Conservation (phyloP, 306 rosid species). For the Fagus sylvatica region DNA sequence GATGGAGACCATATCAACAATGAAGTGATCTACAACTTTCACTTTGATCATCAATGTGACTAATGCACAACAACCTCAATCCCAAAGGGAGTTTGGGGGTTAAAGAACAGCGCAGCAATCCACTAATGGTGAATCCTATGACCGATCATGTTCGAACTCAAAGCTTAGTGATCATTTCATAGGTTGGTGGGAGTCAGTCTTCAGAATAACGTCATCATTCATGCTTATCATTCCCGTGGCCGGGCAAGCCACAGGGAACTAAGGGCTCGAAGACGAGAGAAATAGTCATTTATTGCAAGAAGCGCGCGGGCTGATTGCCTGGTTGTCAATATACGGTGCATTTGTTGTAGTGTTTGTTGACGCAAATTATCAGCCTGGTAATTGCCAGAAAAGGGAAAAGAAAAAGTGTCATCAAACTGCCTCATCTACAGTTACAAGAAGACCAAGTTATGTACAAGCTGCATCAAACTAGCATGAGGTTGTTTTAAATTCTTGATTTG, state of each 20-base stretch:
- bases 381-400: constrained; percentile 8
- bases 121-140: constrained; percentile 17
- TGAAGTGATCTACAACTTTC: too few relatives aligned
- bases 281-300: constrained; percentile 77
- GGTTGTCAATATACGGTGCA: constrained; percentile 85
- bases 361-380: constrained; percentile 83
- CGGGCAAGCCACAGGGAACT: constrained; percentile 94
- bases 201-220: constrained; percentile 12
- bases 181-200: constrained; percentile 1
- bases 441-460: neutral
- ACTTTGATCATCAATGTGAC: constrained; percentile 11
- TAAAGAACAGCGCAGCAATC: constrained; percentile 16
- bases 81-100: constrained; percentile 13
- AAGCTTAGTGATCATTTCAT: constrained; percentile 6
- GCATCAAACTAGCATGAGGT: too few relatives aligned
- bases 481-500: too few relatives aligned
- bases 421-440: neutral
- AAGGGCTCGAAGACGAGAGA: constrained; percentile 78
- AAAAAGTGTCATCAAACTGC: neutral
- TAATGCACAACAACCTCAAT: constrained; percentile 34
- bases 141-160: constrained; percentile 5
- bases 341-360: constrained; percentile 87
- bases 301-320: constrained; percentile 84
- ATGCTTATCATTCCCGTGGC: constrained; percentile 62
- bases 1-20: constrained; percentile 11